phyloP scores from a whole-genome alignment of 1,139 yeast species.

The Protomyces lactucae-debilis region DNA sequence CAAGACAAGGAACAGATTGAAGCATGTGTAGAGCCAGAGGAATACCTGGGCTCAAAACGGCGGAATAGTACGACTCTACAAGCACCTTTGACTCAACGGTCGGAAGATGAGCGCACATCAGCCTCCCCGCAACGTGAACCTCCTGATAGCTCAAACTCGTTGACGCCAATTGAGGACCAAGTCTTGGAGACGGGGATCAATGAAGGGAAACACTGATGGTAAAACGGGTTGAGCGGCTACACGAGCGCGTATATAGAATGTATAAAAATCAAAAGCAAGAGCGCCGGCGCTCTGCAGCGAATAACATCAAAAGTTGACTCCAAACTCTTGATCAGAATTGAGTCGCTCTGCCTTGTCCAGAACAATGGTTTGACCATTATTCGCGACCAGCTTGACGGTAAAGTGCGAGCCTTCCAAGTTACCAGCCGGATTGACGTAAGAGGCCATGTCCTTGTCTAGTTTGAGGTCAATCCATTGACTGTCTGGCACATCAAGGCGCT shows the following conservation, averaged over 20 bases:
- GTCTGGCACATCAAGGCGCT: neutral
- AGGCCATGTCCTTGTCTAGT: neutral
- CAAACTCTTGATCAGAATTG: neutral
- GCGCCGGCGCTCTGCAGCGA: neutral
- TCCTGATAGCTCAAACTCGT: too few species aligned
- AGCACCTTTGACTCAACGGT: too few species aligned
- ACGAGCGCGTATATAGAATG: too few species aligned
- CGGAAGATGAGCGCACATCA: too few species aligned
- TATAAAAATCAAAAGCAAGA: neutral
- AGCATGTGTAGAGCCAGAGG: neutral
- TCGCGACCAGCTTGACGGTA: neutral
- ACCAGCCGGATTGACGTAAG: neutral
- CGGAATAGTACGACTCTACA: neutral
- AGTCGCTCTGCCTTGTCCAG: neutral
- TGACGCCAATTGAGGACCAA: too few species aligned
- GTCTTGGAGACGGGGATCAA: too few species aligned
- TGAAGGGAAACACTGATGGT: too few species aligned
- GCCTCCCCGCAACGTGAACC: too few species aligned
- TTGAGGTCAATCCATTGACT: neutral
- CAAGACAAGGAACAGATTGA: neutral
- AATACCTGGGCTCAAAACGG: neutral
- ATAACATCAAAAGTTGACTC: neutral
- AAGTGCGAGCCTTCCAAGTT: neutral
- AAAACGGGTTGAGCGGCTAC: too few species aligned
- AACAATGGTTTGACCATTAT: neutral